Conservation (phyloP, 345 rosid species). For the Salix arbutifolia region DNA sequence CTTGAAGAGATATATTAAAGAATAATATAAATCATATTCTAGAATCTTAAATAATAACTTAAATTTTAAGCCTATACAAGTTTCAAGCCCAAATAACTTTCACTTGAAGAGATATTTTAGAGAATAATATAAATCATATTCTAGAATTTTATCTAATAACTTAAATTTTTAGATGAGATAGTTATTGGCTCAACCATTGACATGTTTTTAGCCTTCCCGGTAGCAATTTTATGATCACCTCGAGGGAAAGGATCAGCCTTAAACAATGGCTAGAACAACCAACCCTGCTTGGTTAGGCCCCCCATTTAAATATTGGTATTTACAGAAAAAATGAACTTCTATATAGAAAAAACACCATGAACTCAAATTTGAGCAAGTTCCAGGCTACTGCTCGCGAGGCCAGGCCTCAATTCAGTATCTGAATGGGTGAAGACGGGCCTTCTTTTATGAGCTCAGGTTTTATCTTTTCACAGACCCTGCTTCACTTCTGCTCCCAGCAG, state of each 20-base stretch:
- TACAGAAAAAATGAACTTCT: background rate
- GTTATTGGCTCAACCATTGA: background rate
- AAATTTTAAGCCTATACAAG: too few relatives aligned
- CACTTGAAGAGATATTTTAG: too few relatives aligned
- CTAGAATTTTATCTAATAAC: rapidly evolving
- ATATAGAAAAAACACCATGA: background rate
- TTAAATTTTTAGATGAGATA: too few relatives aligned
- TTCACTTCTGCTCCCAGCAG: background rate
- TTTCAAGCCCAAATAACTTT: too few relatives aligned
- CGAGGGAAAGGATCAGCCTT: background rate
- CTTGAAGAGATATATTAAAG: too few relatives aligned
- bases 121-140: too few relatives aligned
- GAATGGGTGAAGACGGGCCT: background rate
- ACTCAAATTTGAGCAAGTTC: background rate
- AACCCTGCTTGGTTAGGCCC: background rate
- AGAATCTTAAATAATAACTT: rapidly evolving
- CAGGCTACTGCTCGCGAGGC: background rate
- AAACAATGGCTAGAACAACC: background rate
- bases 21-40: too few relatives aligned
- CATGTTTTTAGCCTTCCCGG: background rate
- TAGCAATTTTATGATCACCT: background rate
- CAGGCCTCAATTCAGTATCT: background rate
- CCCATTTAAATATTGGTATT: background rate
- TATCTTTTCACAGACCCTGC: background rate
- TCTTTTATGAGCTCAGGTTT: background rate